Evolutionary conservation across 352 stramenopile species (phyloP).

Genomic region (Peronosclerospora sorghi): DNA sequence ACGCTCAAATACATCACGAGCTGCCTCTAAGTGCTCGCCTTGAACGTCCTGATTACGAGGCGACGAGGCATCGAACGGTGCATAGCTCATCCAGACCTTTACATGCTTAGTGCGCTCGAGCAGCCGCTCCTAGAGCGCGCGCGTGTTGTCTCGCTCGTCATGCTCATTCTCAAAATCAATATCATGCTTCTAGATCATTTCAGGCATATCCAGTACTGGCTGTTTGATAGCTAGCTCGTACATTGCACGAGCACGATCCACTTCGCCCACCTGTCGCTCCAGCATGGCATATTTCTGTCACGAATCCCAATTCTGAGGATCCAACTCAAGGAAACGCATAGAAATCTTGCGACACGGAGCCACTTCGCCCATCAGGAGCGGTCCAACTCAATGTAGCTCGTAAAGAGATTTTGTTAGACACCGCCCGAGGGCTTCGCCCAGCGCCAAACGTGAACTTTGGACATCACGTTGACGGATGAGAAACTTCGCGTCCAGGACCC

Average conservation of each 20-base stretch:
- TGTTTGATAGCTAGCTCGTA: constrained; percentile 95
- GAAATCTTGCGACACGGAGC: constrained; percentile 91
- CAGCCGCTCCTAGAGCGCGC: constrained; percentile 91
- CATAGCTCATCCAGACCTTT: constrained; percentile 92
- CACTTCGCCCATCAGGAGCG: constrained; percentile 95
- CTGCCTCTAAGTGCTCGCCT: constrained; percentile 42
- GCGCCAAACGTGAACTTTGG: too few species aligned
- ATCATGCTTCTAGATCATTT: constrained; percentile 98
- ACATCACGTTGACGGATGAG: too few species aligned
- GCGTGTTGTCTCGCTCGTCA: constrained; percentile 73
- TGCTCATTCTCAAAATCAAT: constrained; percentile 98
- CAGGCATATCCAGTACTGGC: constrained; percentile 94
- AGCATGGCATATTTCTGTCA: constrained; percentile 95
- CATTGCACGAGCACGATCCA: constrained; percentile 88
- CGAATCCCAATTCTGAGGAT: constrained; percentile 85
- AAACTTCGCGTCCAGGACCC: too few species aligned
- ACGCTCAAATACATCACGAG: constrained; percentile 86
- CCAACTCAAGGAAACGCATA: constrained; percentile 76
- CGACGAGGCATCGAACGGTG: constrained; percentile 70
- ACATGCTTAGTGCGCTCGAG: constrained; percentile 96
- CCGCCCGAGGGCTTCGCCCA: too few species aligned
- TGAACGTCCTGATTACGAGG: constrained; percentile 10
- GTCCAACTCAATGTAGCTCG: too few species aligned
- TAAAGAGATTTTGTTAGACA: too few species aligned
- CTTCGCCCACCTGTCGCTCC: constrained; percentile 92